A percentile compares a stretch with the other conserved stretches of the same genome.
Conservation (phyloP, 352 stramenopile genomes). For the Phytophthora vignae region DNA sequence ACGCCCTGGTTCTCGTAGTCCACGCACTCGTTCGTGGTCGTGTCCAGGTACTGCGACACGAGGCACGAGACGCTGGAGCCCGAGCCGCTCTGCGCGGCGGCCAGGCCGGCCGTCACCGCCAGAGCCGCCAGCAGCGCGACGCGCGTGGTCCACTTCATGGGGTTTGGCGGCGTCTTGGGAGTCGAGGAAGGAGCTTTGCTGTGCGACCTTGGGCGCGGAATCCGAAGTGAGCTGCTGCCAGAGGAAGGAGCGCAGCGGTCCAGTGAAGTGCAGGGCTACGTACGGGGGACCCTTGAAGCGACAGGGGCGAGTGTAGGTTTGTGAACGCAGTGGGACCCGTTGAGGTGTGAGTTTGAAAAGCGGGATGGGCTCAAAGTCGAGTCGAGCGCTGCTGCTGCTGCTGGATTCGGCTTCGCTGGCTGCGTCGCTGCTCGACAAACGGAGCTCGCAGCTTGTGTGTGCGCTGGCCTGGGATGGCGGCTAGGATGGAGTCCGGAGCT, state of each 20-base stretch:
- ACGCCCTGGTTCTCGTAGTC: slow-evolving; percentile 45
- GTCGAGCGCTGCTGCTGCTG: no score
- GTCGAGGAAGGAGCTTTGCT: neutral
- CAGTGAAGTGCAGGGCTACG: slow-evolving; percentile 3
- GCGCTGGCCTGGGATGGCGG: neutral
- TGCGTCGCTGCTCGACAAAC: neutral
- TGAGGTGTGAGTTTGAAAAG: neutral
- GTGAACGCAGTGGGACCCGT: slow-evolving; percentile 19
- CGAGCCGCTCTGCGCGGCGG: slow-evolving; percentile 38
- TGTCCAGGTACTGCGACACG: slow-evolving; percentile 53
- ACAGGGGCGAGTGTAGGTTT: slow-evolving; percentile 34
- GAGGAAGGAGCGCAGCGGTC: no score
- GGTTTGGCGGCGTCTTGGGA: neutral
- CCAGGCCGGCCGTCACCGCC: slow-evolving; percentile 22
- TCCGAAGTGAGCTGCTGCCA: slow-evolving; percentile 18
- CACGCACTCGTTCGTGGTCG: slow-evolving; percentile 46
- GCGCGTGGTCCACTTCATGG: slow-evolving; percentile 22
- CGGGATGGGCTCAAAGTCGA: slow-evolving; percentile 5
- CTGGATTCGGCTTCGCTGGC: neutral
- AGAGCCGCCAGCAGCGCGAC: slow-evolving; percentile 26
- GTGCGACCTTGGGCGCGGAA: slow-evolving; percentile 15
- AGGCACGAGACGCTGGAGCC: slow-evolving; percentile 35
- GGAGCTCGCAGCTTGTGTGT: neutral
- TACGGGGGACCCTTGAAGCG: slow-evolving; percentile 5
- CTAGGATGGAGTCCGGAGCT: slow-evolving; percentile 3